These are phyloP conservation scores for Scedosporium boydii DNA, from an alignment of 2,329 filamentous ascomycete species.

Conservation along the genomic window DNA sequence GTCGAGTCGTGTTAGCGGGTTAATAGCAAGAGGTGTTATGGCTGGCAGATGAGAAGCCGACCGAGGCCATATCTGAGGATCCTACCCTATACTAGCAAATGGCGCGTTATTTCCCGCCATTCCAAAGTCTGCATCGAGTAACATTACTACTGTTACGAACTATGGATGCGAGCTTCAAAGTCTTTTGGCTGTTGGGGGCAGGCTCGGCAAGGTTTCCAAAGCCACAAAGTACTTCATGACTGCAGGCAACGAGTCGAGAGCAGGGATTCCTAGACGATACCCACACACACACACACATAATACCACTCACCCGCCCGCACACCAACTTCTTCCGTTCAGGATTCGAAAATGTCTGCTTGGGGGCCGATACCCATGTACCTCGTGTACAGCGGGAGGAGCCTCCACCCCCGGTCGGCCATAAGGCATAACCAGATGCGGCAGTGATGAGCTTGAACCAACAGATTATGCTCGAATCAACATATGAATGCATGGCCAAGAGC, in stretches of 20 bases:
- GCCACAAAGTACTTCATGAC: background rate
- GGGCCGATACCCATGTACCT: background rate
- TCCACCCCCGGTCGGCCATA: background rate
- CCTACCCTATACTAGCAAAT: background rate
- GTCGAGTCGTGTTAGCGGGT: background rate
- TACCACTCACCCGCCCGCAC: background rate
- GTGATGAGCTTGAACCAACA: background rate
- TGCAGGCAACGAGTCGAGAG: background rate
- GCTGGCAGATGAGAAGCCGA: background rate
- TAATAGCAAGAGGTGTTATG: background rate
- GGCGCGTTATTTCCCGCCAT: background rate
- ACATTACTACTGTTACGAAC: too few relatives aligned
- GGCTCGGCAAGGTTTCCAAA: background rate
- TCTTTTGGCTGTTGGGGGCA: background rate
- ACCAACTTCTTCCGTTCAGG: background rate
- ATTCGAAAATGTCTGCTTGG: background rate
- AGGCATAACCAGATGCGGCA: background rate
- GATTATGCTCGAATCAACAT: background rate
- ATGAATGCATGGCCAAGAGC: background rate
- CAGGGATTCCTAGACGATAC: background rate
- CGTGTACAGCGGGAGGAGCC: background rate
- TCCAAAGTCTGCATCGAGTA: background rate
- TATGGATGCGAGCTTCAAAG: background rate
- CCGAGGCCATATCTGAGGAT: background rate
- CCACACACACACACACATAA: background rate